Percentiles rank a stretch among this genome's conserved stretches.
phyloP scores from a whole-genome alignment of 2,329 filamentous ascomycete genomes.

The Fusarium fujikuroi region DNA sequence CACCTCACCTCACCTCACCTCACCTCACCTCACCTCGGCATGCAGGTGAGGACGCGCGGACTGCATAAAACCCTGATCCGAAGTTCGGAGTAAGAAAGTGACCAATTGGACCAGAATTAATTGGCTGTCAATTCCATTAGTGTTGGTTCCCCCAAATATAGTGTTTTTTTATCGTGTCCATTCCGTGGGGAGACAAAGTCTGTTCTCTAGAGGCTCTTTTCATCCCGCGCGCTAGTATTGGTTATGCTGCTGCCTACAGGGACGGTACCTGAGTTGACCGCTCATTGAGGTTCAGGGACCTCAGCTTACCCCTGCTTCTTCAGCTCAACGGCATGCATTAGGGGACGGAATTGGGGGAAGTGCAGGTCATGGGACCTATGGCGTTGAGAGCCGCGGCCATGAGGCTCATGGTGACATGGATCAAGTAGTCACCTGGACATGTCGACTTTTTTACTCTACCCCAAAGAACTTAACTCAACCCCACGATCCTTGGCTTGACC shows the following conservation, averaged over 20 bases:
- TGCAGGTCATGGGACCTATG: slow-evolving; percentile 19
- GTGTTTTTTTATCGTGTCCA: background rate
- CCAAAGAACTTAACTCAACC: slow-evolving; percentile 4
- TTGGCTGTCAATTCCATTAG: background rate
- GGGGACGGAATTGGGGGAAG: background rate
- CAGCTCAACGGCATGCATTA: slow-evolving; percentile 15
- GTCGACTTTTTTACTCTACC: background rate
- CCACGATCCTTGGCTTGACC: slow-evolving; percentile 20
- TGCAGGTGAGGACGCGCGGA: background rate
- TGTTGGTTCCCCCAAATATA: background rate
- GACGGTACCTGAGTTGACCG: slow-evolving; percentile 20
- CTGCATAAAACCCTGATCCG: background rate
- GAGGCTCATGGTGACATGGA: slow-evolving; percentile 24
- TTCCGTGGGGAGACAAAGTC: background rate
- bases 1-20: background rate
- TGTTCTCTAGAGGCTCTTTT: background rate
- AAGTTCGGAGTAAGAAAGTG: background rate
- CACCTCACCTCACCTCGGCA: background rate
- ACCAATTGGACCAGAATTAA: background rate
- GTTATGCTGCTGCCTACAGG: slow-evolving; percentile 23
- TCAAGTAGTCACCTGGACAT: slow-evolving; percentile 23
- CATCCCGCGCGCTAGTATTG: background rate
- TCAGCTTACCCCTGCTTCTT: slow-evolving; percentile 30
- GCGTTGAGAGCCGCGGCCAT: slow-evolving; percentile 16
- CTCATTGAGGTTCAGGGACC: slow-evolving; percentile 12